Conservation (phyloP, 1,284 basidiomycete species). For the Moesziomyces sp. region DNA sequence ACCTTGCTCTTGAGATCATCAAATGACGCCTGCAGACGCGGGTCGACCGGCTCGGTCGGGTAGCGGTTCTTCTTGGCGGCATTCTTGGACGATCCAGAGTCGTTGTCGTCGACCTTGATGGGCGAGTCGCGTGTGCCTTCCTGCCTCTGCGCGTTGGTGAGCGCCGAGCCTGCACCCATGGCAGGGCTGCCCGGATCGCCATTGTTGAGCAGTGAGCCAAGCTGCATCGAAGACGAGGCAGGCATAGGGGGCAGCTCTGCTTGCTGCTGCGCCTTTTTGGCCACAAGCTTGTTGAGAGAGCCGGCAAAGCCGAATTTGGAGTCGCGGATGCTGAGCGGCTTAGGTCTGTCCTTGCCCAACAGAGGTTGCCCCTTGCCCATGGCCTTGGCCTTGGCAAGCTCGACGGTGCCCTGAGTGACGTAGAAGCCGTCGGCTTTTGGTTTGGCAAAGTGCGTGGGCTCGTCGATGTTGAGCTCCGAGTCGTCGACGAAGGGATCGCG, state of each 20-base stretch:
- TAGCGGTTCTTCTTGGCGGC: constrained; percentile 54
- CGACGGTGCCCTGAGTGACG: constrained; percentile 71
- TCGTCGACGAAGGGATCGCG: constrained; percentile 97
- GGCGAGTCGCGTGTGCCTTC: constrained; percentile 74
- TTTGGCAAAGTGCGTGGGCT: constrained; percentile 89
- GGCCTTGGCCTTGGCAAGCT: constrained; percentile 54
- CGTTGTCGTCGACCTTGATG: constrained; percentile 71
- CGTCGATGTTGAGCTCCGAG: constrained; percentile 88
- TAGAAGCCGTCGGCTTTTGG: constrained; percentile 95
- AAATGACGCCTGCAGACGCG: constrained; percentile 76
- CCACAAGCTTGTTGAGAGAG: constrained; percentile 56
- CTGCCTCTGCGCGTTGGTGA: constrained; percentile 50
- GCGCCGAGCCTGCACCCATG: constrained; percentile 21
- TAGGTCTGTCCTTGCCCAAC: constrained; percentile 17
- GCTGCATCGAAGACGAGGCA: constrained; percentile 35
- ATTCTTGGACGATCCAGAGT: constrained; percentile 70
- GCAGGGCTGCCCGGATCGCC: constrained; percentile 31
- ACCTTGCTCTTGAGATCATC: constrained; percentile 76
- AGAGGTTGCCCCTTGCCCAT: constrained; percentile 20
- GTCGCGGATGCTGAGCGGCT: constrained; percentile 45
- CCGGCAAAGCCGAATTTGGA: constrained; percentile 52
- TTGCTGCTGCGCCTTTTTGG: constrained; percentile 46
- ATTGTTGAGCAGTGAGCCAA: constrained; percentile 43
- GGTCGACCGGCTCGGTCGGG: constrained; percentile 71
- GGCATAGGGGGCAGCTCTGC: constrained; percentile 31